These are phyloP conservation scores for Quercus rubra DNA, from an alignment of 306 rosid species.

Conservation along the genomic window DNA sequence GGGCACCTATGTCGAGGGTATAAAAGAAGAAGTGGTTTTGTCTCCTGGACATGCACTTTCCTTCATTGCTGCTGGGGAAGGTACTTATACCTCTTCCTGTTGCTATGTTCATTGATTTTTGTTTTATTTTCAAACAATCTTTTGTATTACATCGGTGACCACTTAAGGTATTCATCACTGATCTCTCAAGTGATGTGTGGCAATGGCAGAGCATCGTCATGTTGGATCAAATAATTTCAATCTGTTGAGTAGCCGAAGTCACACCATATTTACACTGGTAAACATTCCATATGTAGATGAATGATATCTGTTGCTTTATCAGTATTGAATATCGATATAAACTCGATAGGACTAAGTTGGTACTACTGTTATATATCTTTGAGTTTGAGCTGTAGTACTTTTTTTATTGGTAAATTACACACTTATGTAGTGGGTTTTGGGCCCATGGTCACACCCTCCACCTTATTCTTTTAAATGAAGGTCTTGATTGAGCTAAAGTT, in stretches of 20 bases:
- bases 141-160: slow-evolving; percentile 2
- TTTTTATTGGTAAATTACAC: neutral
- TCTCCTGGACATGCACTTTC: slow-evolving; percentile 99
- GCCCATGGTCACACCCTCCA: neutral
- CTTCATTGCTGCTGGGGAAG: slow-evolving; percentile 99
- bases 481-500: neutral
- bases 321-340: neutral
- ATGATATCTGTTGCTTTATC: neutral
- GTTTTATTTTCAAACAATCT: neutral
- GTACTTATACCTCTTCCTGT: slow-evolving; percentile 33
- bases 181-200: slow-evolving; percentile 11
- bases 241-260: slow-evolving; percentile 98
- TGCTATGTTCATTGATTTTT: slow-evolving; percentile 3
- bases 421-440: neutral
- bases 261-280: slow-evolving; percentile 98
- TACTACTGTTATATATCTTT: neutral
- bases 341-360: neutral
- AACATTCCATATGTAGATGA: slow-evolving; percentile 18
- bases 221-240: slow-evolving; percentile 99
- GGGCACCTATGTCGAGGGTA: slow-evolving; percentile 99
- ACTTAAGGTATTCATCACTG: neutral
- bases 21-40: slow-evolving; percentile 96
- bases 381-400: neutral
- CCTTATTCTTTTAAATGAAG: neutral
- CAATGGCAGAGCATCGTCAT: slow-evolving; percentile 92